Evolutionary conservation across 2,329 filamentous ascomycete species (phyloP).

Genomic region (Fusarium lateritium): DNA sequence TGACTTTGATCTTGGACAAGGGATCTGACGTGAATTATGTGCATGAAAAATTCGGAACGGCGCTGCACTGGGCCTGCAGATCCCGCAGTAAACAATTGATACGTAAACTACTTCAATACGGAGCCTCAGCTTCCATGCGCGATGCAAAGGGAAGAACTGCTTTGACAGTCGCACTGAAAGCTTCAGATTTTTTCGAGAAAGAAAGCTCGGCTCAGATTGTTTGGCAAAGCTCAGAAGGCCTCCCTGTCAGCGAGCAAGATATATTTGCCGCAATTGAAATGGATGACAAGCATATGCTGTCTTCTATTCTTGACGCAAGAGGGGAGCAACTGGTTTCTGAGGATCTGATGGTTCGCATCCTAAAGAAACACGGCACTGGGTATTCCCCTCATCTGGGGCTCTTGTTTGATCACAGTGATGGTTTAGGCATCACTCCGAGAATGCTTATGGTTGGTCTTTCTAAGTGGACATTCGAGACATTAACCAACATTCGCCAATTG

Average conservation of each 20-base stretch:
- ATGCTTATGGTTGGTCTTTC: not conserved
- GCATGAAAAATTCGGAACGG: not conserved
- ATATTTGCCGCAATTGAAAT: not conserved
- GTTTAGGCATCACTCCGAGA: not conserved
- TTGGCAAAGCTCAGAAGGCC: not conserved
- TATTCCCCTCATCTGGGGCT: not conserved
- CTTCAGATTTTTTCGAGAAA: not conserved
- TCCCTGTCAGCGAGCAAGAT: not conserved
- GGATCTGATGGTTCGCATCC: not conserved
- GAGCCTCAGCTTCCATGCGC: not conserved
- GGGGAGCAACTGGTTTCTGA: not conserved
- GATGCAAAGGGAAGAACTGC: not conserved
- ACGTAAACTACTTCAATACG: not conserved
- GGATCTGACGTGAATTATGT: slow-evolving; percentile 6
- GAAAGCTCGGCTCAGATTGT: not conserved
- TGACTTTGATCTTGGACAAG: slow-evolving; percentile 1
- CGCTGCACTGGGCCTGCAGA: not conserved
- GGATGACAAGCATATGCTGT: not conserved
- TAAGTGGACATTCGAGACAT: not conserved
- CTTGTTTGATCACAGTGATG: not conserved
- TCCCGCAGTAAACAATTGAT: not conserved
- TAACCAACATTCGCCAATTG: not conserved
- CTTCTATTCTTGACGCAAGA: not conserved
- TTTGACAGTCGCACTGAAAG: not conserved
- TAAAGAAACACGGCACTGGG: not conserved